phyloP scores from a whole-genome alignment of 2,329 filamentous ascomycete genomes.

The Colletotrichum caudatum region DNA sequence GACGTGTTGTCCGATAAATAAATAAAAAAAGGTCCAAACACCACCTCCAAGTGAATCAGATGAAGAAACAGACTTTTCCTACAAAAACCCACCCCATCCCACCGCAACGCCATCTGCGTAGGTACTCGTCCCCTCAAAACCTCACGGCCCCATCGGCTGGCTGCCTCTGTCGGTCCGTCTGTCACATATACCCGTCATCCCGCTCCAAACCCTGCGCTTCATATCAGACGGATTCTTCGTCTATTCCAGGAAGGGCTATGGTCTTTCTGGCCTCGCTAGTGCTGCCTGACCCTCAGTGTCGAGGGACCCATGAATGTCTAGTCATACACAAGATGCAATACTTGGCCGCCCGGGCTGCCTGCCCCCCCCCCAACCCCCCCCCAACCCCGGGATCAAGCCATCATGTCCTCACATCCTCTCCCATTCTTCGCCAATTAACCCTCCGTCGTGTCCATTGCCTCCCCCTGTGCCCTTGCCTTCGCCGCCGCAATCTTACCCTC shows the following conservation, averaged over 20 bases:
- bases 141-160: too few relatives aligned
- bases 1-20: background rate
- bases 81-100: background rate
- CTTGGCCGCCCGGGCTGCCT: background rate
- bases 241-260: constrained; percentile 6
- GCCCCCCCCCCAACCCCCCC: too few relatives aligned
- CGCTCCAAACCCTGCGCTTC: constrained; percentile 5
- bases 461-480: constrained; percentile 51
- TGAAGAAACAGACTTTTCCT: background rate
- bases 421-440: constrained; percentile 42
- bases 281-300: background rate
- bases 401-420: background rate
- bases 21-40: constrained; percentile 4
- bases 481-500: constrained; percentile 62
- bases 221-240: background rate
- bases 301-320: constrained; percentile 1
- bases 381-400: constrained; percentile 10
- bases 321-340: constrained; percentile 2
- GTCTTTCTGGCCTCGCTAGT: background rate
- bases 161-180: constrained; percentile 7
- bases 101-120: background rate
- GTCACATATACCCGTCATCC: constrained; percentile 27
- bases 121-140: background rate
- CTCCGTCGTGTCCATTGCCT: constrained; percentile 60
- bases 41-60: background rate